Percentiles rank a stretch among this genome's conserved stretches.
These are phyloP conservation scores for Clonostachys sp. DNA, from an alignment of 2,329 filamentous ascomycete species.

Conservation along the genomic window DNA sequence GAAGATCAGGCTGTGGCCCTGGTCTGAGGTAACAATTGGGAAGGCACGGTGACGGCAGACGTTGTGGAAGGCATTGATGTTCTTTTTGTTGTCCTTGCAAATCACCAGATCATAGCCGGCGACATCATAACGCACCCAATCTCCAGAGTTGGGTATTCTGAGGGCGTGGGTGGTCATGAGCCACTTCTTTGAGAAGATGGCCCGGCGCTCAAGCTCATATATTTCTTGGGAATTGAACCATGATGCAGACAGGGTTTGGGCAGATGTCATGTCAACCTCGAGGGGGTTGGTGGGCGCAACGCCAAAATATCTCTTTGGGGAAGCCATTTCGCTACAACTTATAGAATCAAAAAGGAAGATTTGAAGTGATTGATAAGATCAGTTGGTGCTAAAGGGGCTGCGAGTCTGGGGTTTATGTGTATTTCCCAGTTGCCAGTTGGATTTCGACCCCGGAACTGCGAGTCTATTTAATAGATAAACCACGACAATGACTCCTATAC, in stretches of 20 bases:
- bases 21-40: slow-evolving; percentile 46
- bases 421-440: no score
- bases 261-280: not conserved
- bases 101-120: slow-evolving; percentile 54
- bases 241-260: slow-evolving; percentile 11
- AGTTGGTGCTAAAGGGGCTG: not conserved
- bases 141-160: slow-evolving; percentile 30
- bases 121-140: slow-evolving; percentile 51
- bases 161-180: slow-evolving; percentile 20
- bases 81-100: slow-evolving; percentile 41
- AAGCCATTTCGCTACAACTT: slow-evolving; percentile 7
- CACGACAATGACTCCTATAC: not conserved
- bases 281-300: slow-evolving; percentile 9
- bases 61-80: slow-evolving; percentile 59
- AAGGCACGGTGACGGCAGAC: slow-evolving; percentile 59
- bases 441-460: not conserved
- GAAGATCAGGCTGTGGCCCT: slow-evolving; percentile 46
- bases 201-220: slow-evolving; percentile 45
- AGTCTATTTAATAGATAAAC: not conserved
- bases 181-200: slow-evolving; percentile 48
- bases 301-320: slow-evolving; percentile 25
- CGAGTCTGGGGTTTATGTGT: no score
- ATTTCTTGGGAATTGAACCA: slow-evolving; percentile 32
- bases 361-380: not conserved
- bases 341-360: not conserved